Conservation (phyloP, 2,329 filamentous ascomycete species). For the Rhynchosporium agropyri region DNA sequence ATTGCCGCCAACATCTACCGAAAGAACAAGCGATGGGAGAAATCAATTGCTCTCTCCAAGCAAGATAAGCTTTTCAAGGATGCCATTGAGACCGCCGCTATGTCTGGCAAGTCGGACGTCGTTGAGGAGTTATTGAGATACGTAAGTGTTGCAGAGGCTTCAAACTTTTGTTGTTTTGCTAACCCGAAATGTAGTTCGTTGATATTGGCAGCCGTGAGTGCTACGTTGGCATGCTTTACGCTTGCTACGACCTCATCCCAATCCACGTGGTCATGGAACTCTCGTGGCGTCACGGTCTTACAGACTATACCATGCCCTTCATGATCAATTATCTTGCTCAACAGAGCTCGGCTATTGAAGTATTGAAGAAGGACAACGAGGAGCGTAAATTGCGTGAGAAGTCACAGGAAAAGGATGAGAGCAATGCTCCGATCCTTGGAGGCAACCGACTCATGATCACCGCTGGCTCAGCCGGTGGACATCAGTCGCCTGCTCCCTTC, state of each 20-base stretch:
- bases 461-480: conserved; percentile 68
- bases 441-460: conserved; percentile 92
- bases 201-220: conserved; percentile 99
- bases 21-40: conserved; percentile 99
- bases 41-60: conserved; percentile 96
- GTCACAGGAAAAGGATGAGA: conserved; percentile 79
- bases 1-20: conserved; percentile 98
- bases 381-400: conserved; percentile 79
- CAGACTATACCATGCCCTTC: conserved; percentile 99
- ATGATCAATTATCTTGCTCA: conserved; percentile 98
- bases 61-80: conserved; percentile 99
- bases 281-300: conserved; percentile 92
- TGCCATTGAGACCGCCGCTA: conserved; percentile 94
- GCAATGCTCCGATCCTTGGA: conserved; percentile 91
- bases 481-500: conserved; percentile 63
- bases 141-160: conserved; percentile 65
- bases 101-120: conserved; percentile 86
- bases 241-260: conserved; percentile 95
- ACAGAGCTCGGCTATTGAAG: conserved; percentile 82
- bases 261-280: conserved; percentile 92
- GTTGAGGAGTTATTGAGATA: conserved; percentile 96
- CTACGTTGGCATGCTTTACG: conserved; percentile 99
- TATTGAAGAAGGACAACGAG: conserved; percentile 94
- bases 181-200: conserved; percentile 72
- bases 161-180: conserved; percentile 28